phyloP scores from a whole-genome alignment of 2,329 filamentous ascomycete genomes.

The Aspergillus sp. region DNA sequence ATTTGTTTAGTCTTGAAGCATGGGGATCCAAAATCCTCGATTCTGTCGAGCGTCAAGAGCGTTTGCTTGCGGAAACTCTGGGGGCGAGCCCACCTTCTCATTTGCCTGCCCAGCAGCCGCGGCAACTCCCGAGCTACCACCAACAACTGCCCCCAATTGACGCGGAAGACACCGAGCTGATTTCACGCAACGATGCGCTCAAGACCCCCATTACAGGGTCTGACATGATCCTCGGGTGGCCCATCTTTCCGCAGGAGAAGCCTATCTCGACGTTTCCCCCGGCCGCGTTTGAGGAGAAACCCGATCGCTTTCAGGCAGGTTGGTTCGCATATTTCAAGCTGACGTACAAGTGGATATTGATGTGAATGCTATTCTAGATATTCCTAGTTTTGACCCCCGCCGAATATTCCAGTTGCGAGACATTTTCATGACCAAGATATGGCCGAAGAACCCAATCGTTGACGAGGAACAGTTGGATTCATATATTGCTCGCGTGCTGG shows the following conservation, averaged over 20 bases:
- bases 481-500: slow-evolving; percentile 27
- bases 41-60: slow-evolving; percentile 31
- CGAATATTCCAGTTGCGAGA: slow-evolving; percentile 29
- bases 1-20: slow-evolving; percentile 26
- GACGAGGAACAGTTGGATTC: slow-evolving; percentile 29
- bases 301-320: slow-evolving; percentile 27
- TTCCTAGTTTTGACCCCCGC: slow-evolving; percentile 24
- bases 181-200: slow-evolving; percentile 31
- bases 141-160: slow-evolving; percentile 23
- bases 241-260: slow-evolving; percentile 30
- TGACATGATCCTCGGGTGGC: slow-evolving; percentile 33
- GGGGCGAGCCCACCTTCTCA: slow-evolving; percentile 1
- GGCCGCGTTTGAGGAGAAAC: slow-evolving; percentile 28
- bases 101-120: not conserved
- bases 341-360: not conserved
- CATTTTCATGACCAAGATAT: slow-evolving; percentile 31
- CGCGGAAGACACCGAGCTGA: slow-evolving; percentile 28
- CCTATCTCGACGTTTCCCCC: slow-evolving; percentile 31
- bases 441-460: slow-evolving; percentile 32
- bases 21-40: slow-evolving; percentile 30
- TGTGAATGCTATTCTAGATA: slow-evolving; percentile 1
- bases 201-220: slow-evolving; percentile 33
- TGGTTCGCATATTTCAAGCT: not conserved
- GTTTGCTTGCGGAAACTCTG: slow-evolving; percentile 24
- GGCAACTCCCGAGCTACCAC: slow-evolving; percentile 1